These are phyloP conservation scores for Melanomma pulvis-pyrius DNA, from an alignment of 495 filamentous ascomycete species.

Conservation along the genomic window DNA sequence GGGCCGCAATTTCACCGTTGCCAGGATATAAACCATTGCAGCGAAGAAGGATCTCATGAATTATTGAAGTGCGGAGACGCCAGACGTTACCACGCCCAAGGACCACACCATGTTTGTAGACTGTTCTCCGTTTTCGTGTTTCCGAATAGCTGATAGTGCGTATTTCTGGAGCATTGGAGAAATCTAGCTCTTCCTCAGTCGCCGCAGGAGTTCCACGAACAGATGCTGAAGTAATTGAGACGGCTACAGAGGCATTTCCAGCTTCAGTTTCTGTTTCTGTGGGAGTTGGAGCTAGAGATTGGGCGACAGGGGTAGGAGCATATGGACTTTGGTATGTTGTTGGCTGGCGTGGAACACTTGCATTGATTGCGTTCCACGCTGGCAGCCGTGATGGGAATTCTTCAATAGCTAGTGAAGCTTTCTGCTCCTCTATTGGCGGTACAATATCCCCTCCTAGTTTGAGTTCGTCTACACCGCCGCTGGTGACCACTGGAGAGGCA, in stretches of 20 bases:
- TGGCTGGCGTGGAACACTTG: background rate
- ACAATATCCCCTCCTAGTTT: background rate
- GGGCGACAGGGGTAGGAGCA: background rate
- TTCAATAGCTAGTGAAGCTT: background rate
- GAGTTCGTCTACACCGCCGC: background rate
- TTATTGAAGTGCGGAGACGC: slow-evolving; percentile 60
- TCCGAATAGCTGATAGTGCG: background rate
- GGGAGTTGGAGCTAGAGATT: background rate
- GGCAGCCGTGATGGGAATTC: background rate
- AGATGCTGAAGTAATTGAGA: slow-evolving; percentile 1
- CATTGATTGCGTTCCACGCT: slow-evolving; percentile 22
- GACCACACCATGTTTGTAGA: background rate
- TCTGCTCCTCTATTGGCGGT: background rate
- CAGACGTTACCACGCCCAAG: slow-evolving; percentile 51
- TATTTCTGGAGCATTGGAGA: background rate
- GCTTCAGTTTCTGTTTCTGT: background rate
- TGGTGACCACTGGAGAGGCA: background rate
- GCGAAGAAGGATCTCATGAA: slow-evolving; percentile 68
- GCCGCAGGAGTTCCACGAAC: background rate
- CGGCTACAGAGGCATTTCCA: background rate
- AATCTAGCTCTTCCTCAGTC: background rate
- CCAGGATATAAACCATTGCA: slow-evolving; percentile 73
- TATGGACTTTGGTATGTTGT: slow-evolving; percentile 6
- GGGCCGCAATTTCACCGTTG: slow-evolving; percentile 70
- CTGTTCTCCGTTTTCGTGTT: background rate